Conservation (phyloP, 2,329 filamentous ascomycete genomes). For the Colletotrichum sp. region DNA sequence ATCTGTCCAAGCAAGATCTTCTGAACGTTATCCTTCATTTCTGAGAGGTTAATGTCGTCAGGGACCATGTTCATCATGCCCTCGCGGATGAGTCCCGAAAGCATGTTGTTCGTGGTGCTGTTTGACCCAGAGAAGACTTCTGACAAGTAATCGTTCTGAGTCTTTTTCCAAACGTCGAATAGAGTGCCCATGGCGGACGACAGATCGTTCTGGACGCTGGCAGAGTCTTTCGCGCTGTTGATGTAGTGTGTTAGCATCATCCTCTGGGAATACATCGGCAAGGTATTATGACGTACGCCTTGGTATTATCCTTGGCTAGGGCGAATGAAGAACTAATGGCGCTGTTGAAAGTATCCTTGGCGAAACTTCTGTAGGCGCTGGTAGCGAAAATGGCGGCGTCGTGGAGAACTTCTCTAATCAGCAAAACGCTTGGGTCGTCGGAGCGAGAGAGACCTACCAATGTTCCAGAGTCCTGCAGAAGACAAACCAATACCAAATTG, state of each 20-base stretch:
- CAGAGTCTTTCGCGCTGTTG: neutral
- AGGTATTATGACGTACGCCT: neutral
- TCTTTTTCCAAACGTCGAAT: constrained; percentile 8
- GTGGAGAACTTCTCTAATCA: neutral
- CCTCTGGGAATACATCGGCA: neutral
- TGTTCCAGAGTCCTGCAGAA: neutral
- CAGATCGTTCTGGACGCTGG: neutral
- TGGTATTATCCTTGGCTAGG: neutral
- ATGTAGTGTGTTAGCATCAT: neutral
- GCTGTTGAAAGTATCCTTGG: neutral
- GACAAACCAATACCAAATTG: neutral
- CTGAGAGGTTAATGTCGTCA: neutral
- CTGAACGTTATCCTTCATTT: neutral
- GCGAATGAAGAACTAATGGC: neutral
- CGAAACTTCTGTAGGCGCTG: neutral
- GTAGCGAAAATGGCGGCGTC: neutral
- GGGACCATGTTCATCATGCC: constrained; percentile 11
- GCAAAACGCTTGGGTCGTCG: neutral
- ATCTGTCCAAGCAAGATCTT: neutral
- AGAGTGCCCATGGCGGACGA: neutral
- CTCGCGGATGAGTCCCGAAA: neutral
- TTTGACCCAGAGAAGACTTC: neutral
- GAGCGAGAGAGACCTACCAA: neutral
- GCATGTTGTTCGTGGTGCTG: neutral
- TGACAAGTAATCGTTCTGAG: neutral